Percentiles rank a stretch among this genome's conserved stretches.
phyloP scores from a whole-genome alignment of 768 basidiomycete genomes.

The Amanita fuliginea region DNA sequence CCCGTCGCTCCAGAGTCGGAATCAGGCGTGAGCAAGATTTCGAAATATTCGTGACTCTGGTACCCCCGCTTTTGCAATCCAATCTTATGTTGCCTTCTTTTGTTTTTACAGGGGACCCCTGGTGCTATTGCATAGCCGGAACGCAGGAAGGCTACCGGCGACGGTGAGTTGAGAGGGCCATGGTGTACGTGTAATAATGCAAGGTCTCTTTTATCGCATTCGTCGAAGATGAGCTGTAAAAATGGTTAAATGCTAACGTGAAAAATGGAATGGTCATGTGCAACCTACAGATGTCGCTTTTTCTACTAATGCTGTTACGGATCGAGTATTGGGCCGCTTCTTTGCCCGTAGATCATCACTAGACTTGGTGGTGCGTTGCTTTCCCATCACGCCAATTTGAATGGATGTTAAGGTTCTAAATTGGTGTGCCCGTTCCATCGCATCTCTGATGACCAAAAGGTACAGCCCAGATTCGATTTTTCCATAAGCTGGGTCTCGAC shows the following conservation, averaged over 20 bases:
- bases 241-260: background rate
- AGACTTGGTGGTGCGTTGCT: too few species aligned
- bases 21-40: background rate
- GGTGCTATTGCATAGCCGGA: background rate
- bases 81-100: background rate
- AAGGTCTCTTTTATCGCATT: background rate
- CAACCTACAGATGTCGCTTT: background rate
- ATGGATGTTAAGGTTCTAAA: background rate
- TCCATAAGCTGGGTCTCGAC: background rate
- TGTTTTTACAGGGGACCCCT: background rate
- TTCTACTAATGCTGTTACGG: background rate
- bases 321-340: background rate
- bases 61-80: background rate
- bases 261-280: too few species aligned
- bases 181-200: background rate
- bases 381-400: too few species aligned
- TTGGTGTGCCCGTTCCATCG: background rate
- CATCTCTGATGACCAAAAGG: background rate
- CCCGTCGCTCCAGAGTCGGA: background rate
- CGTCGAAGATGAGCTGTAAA: background rate
- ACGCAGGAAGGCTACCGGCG: background rate
- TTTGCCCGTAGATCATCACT: too few species aligned
- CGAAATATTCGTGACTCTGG: background rate
- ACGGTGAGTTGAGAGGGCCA: background rate
- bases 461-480: background rate